A percentile compares a stretch with the other conserved stretches of the same genome.
These are phyloP conservation scores for Coprinopsis strossmayeri DNA, from an alignment of 768 basidiomycete species.

Conservation along the genomic window DNA sequence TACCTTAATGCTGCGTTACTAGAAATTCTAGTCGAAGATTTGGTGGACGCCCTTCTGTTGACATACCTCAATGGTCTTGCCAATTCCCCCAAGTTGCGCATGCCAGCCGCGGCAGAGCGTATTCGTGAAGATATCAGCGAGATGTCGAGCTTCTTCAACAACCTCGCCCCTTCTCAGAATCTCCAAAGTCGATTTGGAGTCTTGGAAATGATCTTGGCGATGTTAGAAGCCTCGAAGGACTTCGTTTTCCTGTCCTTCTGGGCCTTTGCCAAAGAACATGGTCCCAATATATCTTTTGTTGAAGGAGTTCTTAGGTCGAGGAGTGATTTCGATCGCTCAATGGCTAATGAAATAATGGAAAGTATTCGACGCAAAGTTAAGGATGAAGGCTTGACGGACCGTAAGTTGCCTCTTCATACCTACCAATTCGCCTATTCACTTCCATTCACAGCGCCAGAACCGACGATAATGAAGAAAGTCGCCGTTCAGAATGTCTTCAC, in stretches of 20 bases:
- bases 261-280: slow-evolving; percentile 89
- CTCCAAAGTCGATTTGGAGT: slow-evolving; percentile 82
- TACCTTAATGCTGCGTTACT: slow-evolving; percentile 89
- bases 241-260: slow-evolving; percentile 92
- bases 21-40: slow-evolving; percentile 87
- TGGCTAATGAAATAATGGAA: slow-evolving; percentile 88
- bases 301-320: slow-evolving; percentile 86
- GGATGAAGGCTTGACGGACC: slow-evolving; percentile 78
- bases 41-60: slow-evolving; percentile 86
- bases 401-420: slow-evolving; percentile 38
- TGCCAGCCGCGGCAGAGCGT: slow-evolving; percentile 78
- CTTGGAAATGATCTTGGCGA: slow-evolving; percentile 71
- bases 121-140: slow-evolving; percentile 78
- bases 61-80: slow-evolving; percentile 84
- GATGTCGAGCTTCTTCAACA: slow-evolving; percentile 75
- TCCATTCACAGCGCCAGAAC: slow-evolving; percentile 54
- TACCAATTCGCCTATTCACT: slow-evolving; percentile 10
- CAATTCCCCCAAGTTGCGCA: slow-evolving; percentile 76
- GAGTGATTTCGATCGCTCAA: slow-evolving; percentile 85
- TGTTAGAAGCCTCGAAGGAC: slow-evolving; percentile 82
- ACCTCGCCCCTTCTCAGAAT: slow-evolving; percentile 71
- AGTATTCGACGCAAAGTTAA: slow-evolving; percentile 88
- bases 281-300: slow-evolving; percentile 87
- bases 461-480: slow-evolving; percentile 90
- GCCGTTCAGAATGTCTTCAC: slow-evolving; percentile 70